These are phyloP conservation scores for barrel medic (Medicago truncatula) DNA, from an alignment of 306 rosid genomes.

Conservation along the genomic window MtrunA17r5.0-ANR NC_053044.1:41601001-41601500, in stretches of 20 bases:
- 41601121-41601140: conserved; percentile 61
- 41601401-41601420: conserved; percentile 66
- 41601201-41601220: conserved; percentile 60
- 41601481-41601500: conserved; percentile 93
- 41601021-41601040: conserved; percentile 30
- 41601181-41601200: conserved; percentile 32
- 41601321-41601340: conserved; percentile 22
- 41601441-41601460: conserved; percentile 76
- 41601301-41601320: conserved; percentile 80
- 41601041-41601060: conserved; percentile 99
- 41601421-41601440: conserved; percentile 96
- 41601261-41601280: conserved; percentile 58
- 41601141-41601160: conserved; percentile 20
- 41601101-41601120: conserved; percentile 96
- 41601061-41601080: conserved; percentile 91
- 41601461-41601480: conserved; percentile 71
- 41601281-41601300: conserved; percentile 75
- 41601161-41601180: conserved; percentile 19
- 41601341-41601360: conserved; percentile 9
- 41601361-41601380: not conserved
- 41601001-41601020: conserved; percentile 9
- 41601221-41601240: conserved; percentile 82
- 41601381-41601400: conserved; percentile 5
- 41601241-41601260: conserved; percentile 80
- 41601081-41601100: conserved; percentile 84